Percentiles rank a stretch among this genome's conserved stretches.
Evolutionary conservation across 768 basidiomycete species (phyloP).

Genomic region (Auricularia auricula-judae): DNA sequence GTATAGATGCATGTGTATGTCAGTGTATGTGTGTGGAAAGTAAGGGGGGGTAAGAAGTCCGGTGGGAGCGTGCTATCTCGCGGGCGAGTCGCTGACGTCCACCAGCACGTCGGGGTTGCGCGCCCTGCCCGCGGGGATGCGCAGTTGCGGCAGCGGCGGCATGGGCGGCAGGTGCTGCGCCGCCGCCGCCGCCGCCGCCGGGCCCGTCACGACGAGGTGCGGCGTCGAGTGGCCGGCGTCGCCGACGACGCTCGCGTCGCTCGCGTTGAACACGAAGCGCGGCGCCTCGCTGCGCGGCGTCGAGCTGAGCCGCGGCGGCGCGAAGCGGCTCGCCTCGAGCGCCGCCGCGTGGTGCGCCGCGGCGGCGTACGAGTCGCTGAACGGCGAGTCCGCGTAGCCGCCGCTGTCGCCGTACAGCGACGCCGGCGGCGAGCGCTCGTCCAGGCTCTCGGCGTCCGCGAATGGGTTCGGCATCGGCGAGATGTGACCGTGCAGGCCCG

Average conservation of each 20-base stretch:
- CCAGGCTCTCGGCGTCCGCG: neutral
- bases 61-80: no score
- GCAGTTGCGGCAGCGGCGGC: neutral
- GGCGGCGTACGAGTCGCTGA: slow-evolving; percentile 1
- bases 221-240: neutral
- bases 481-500: neutral
- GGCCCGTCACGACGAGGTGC: neutral
- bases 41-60: no score
- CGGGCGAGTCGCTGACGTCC: no score
- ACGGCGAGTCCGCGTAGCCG: neutral
- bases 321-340: neutral
- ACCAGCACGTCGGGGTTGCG: no score
- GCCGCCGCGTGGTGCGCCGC: neutral
- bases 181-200: no score
- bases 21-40: no score
- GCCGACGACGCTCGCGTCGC: neutral
- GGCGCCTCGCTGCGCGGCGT: neutral
- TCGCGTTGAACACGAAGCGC: neutral
- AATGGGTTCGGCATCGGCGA: neutral
- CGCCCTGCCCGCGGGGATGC: no score
- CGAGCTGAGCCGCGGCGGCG: neutral
- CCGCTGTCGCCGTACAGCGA: neutral
- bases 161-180: neutral
- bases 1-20: no score
- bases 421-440: neutral